Conservation (phyloP, 2,329 filamentous ascomycete genomes). For the Cladophialophora carrionii region DNA sequence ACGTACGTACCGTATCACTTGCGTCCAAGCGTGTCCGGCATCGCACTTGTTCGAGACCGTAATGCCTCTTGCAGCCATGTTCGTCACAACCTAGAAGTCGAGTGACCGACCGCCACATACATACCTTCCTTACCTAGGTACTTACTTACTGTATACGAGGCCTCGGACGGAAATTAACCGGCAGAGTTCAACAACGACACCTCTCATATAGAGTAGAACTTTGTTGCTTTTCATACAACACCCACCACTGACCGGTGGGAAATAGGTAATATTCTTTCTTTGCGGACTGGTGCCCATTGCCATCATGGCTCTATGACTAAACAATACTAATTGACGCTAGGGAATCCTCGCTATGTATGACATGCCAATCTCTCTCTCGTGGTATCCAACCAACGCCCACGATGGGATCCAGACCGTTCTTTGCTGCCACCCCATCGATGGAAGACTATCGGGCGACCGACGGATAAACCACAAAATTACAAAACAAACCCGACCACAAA, state of each 20-base stretch:
- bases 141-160: no score
- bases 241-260: not conserved
- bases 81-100: no score
- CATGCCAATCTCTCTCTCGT: not conserved
- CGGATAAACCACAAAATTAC: slow-evolving; percentile 18
- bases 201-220: not conserved
- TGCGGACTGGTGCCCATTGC: slow-evolving; percentile 4
- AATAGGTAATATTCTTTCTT: not conserved
- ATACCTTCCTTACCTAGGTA: no score
- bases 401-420: not conserved
- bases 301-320: slow-evolving; percentile 4
- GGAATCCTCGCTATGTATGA: not conserved
- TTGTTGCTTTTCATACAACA: not conserved
- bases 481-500: slow-evolving; percentile 24
- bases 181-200: not conserved
- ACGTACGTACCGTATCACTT: no score
- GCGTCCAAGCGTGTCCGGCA: no score
- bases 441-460: not conserved
- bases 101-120: no score
- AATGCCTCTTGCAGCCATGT: no score
- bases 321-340: not conserved
- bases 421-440: not conserved
- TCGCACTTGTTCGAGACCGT: no score
- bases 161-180: not conserved
- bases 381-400: not conserved